A percentile compares a stretch with the other conserved stretches of the same genome.
phyloP scores from a whole-genome alignment of 768 basidiomycete genomes.

The Megacollybia marginata region DNA sequence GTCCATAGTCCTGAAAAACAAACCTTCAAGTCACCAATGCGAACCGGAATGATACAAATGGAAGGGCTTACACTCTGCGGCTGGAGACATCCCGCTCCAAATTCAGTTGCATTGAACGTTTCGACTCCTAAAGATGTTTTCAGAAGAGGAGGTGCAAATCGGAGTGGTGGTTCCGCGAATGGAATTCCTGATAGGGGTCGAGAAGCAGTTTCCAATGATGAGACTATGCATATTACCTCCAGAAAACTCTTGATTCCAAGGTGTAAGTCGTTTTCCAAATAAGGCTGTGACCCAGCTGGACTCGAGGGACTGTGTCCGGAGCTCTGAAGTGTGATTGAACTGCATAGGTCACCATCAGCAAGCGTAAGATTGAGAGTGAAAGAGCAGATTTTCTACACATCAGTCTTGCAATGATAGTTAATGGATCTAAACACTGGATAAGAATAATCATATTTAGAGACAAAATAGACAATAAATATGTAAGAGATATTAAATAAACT shows the following conservation, averaged over 20 bases:
- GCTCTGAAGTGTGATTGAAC: not conserved
- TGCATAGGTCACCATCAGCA: not conserved
- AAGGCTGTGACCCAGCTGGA: not conserved
- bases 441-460: no score
- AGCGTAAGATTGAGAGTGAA: not conserved
- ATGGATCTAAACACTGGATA: no score
- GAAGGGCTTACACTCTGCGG: constrained; percentile 12
- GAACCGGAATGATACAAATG: not conserved
- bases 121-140: constrained; percentile 21
- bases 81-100: constrained; percentile 32
- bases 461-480: no score
- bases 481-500: no score
- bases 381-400: not conserved
- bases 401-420: not conserved
- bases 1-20: not conserved
- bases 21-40: not conserved
- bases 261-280: not conserved
- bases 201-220: not conserved
- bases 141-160: constrained; percentile 24
- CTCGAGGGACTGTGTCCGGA: no score
- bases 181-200: constrained; percentile 18
- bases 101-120: no score
- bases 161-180: constrained; percentile 23
- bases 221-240: not conserved
- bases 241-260: not conserved